Percentiles rank a stretch among this genome's conserved stretches.
phyloP scores from a whole-genome alignment of 805 yeast species.

The Metschnikowia amazonensis region DNA sequence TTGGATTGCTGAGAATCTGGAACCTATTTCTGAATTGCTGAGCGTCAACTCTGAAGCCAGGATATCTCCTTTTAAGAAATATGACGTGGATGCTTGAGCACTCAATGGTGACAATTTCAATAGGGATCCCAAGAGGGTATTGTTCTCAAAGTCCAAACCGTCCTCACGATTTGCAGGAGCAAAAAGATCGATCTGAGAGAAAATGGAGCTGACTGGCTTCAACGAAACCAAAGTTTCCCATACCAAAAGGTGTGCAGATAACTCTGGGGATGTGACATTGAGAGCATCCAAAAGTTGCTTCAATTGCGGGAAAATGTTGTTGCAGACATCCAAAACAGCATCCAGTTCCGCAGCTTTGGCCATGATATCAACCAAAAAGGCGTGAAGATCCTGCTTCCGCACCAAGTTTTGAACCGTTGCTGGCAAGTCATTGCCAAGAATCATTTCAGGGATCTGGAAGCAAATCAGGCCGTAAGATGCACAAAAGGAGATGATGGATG shows the following conservation, averaged over 20 bases:
- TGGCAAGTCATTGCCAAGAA: constrained; percentile 38
- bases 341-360: constrained; percentile 64
- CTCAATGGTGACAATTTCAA: constrained; percentile 72
- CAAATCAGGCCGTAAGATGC: constrained; percentile 64
- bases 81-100: constrained; percentile 44
- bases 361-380: constrained; percentile 53
- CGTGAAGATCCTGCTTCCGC: constrained; percentile 12
- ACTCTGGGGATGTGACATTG: constrained; percentile 49
- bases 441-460: constrained; percentile 67
- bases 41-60: constrained; percentile 32
- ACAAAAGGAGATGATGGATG: constrained; percentile 46
- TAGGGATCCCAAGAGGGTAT: constrained; percentile 73
- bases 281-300: constrained; percentile 33
- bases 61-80: constrained; percentile 33
- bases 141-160: constrained; percentile 53
- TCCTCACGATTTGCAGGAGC: constrained; percentile 39
- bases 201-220: constrained; percentile 57
- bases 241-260: constrained; percentile 50
- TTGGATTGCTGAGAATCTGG: constrained; percentile 41
- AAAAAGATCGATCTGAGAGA: constrained; percentile 57
- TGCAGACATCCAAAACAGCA: constrained; percentile 54
- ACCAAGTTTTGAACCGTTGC: constrained; percentile 25
- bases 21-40: constrained; percentile 48
- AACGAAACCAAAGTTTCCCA: constrained; percentile 55
- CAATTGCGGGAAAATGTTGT: constrained; percentile 46